phyloP scores from a whole-genome alignment of 2,329 filamentous ascomycete species.

The Nothophoma quercina region DNA sequence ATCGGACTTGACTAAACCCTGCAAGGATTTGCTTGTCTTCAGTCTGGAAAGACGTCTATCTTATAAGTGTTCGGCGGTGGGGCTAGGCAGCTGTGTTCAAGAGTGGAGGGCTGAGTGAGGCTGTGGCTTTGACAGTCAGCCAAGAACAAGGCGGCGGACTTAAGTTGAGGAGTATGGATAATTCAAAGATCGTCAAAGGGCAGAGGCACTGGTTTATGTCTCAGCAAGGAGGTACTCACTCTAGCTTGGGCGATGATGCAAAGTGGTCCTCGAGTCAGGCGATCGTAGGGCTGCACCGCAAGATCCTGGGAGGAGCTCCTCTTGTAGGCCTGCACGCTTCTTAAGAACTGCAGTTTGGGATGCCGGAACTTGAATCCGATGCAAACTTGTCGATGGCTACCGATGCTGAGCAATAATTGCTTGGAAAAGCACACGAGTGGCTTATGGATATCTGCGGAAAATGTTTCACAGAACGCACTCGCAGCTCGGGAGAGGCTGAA shows the following conservation, averaged over 20 bases:
- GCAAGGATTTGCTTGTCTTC: too few species aligned
- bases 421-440: too few species aligned
- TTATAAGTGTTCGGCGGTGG: too few species aligned
- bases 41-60: too few species aligned
- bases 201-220: constrained; percentile 10
- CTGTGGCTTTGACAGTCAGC: constrained; percentile 1
- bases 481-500: neutral
- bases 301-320: constrained; percentile 9
- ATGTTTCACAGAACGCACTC: constrained; percentile 2
- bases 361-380: neutral
- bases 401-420: neutral
- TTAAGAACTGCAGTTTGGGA: neutral
- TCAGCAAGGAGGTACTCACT: constrained; percentile 3
- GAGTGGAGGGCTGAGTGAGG: constrained; percentile 1
- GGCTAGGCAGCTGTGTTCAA: constrained; percentile 4
- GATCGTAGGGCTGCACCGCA: constrained; percentile 7
- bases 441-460: constrained; percentile 5
- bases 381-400: neutral
- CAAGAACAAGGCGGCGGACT: neutral
- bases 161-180: too few species aligned
- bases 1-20: neutral
- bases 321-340: neutral
- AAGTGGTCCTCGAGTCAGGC: constrained; percentile 5
- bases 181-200: too few species aligned
- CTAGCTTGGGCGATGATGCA: constrained; percentile 11